Conservation (phyloP, 495 filamentous ascomycete genomes). For the Xanthoparmelia taractica region DNA sequence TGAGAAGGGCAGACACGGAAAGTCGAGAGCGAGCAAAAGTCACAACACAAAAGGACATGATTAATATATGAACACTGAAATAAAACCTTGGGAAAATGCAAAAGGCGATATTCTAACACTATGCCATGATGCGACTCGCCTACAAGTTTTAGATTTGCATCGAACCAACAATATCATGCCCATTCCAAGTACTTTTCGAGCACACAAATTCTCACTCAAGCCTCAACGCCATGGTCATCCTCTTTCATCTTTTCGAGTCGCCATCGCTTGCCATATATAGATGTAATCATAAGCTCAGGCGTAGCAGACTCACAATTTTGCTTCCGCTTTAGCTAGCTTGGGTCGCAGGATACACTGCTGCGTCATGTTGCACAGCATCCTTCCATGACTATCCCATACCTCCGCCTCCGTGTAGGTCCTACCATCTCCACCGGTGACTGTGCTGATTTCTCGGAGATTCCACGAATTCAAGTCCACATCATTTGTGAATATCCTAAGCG, state of each 20-base stretch:
- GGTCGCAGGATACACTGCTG: neutral
- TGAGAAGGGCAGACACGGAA: too few species aligned
- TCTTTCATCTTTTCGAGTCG: neutral
- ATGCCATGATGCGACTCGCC: too few species aligned
- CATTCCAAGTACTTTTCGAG: neutral
- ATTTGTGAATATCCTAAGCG: slow-evolving; percentile 1
- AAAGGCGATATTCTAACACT: too few species aligned
- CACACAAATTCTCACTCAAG: neutral
- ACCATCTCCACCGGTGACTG: neutral
- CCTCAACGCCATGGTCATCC: neutral
- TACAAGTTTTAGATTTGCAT: too few species aligned
- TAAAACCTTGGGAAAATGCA: too few species aligned
- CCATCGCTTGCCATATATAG: neutral
- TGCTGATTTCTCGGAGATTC: neutral
- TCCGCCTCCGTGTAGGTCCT: neutral
- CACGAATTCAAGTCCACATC: neutral
- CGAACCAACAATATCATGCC: too few species aligned
- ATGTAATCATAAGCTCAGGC: neutral
- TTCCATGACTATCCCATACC: neutral
- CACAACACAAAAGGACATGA: too few species aligned
- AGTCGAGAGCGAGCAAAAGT: too few species aligned
- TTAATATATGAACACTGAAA: too few species aligned
- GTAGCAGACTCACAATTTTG: neutral
- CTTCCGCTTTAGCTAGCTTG: neutral
- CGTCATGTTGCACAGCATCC: neutral